Evolutionary conservation across 768 basidiomycete genomes (phyloP), one percentile per base, ranked within the genome.

Genomic region (Pleurotus djamor): DNA sequence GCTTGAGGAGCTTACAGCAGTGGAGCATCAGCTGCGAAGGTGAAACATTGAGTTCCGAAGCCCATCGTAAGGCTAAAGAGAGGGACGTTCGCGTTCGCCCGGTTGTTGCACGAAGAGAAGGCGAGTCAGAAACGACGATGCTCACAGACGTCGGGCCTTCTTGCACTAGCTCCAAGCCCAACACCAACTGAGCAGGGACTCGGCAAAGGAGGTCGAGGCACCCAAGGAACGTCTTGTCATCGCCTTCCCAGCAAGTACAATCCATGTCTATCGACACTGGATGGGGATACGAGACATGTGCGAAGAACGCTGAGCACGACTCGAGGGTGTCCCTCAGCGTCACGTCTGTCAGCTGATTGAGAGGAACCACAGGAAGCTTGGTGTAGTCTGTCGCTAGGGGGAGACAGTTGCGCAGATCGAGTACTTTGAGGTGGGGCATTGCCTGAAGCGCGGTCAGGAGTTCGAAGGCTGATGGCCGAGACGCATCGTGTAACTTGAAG

Each of bases 341-440:
- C 38, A 76, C 64, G 16, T 60, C 60, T 10, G 65, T 38, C 6
- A 76, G 64, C 13, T 58, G 57, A 33, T 70, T 58, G 43, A 67
- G 49, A 34, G 64, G 68, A 13, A 59, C 57, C 0, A 54, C 35
- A 13, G 62, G 58, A 41, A 52, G 28, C 8, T 52, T 43, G 13
- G 48, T 48, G 45, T 59, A 62, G 7, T 47, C 61, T 10, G 65
- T 63, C 14, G 69, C 61, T 12, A 63, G 62, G 10, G 76, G 75
- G 5, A 79, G 68, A 28, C 69, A 68, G 43, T 74, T 65, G 45
- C 73, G 71, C 4, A 79, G 66, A 58, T 74, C 65, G n/a, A 79
- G 64, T 12, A 67, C 61, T 48, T 65, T 68, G 9, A 79, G 66
- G 48, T 49, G 43, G 1, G 73, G 74, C 73, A 75, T 75, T 50